Percentiles rank a stretch among this genome's conserved stretches.
Conservation (phyloP, 208 protist species). For the Trypanosoma caninum region DNA sequence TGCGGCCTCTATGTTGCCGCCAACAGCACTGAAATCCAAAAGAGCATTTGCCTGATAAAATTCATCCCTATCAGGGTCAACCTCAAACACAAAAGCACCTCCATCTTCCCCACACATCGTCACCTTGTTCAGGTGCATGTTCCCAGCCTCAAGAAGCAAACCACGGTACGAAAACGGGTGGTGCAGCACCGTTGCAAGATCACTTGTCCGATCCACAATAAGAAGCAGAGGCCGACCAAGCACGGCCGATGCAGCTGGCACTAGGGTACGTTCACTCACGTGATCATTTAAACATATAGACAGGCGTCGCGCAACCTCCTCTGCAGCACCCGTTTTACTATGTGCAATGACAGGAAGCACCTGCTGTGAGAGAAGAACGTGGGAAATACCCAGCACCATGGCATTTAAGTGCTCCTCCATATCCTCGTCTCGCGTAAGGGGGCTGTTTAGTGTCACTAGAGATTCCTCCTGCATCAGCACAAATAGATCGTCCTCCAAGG, state of each 20-base stretch:
- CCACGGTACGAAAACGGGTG: slow-evolving; percentile 90
- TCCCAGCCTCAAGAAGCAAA: slow-evolving; percentile 69
- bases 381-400: slow-evolving; percentile 70
- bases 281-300: slow-evolving; percentile 64
- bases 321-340: slow-evolving; percentile 68
- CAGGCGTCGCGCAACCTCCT: slow-evolving; percentile 75
- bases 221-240: slow-evolving; percentile 81
- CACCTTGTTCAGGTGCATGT: slow-evolving; percentile 86
- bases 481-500: slow-evolving; percentile 83
- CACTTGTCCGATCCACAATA: slow-evolving; percentile 73
- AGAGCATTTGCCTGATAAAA: slow-evolving; percentile 71
- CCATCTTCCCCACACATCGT: slow-evolving; percentile 41
- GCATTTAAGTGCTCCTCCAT: slow-evolving; percentile 72
- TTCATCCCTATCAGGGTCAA: slow-evolving; percentile 80
- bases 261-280: slow-evolving; percentile 65
- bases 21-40: slow-evolving; percentile 70
- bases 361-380: slow-evolving; percentile 82
- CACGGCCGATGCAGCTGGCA: slow-evolving; percentile 42
- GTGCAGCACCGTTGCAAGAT: slow-evolving; percentile 79
- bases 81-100: slow-evolving; percentile 64
- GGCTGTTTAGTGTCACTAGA: slow-evolving; percentile 68
- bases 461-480: slow-evolving; percentile 76
- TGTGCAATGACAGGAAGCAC: slow-evolving; percentile 80
- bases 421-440: slow-evolving; percentile 51
- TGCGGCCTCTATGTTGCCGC: slow-evolving; percentile 63